Base-by-base conservation (phyloP, 768 basidiomycete genomes). In the Collybia sordida region DNA sequence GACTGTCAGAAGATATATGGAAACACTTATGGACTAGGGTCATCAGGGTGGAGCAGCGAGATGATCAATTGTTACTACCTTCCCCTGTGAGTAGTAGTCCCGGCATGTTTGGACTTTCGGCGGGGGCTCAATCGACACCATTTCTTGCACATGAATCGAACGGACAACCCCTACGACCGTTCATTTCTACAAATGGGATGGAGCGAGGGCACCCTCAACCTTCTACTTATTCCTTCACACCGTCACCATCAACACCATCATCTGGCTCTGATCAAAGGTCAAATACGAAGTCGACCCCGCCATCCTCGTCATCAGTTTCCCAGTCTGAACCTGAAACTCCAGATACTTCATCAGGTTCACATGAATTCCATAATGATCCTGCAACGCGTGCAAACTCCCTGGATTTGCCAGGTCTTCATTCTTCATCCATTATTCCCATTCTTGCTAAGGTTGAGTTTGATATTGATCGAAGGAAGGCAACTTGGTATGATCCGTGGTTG, bases 371-470 rank as follows among this genome's bases (percentile, higher is more conserved):
- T 48, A 58, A 64, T 47, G 64, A 66, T 51, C 58, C 66, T 18
- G 75, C 67, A 3, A 53, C 64, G 23, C 71, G 71, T 41, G 74
- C 73, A 14, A 72, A 76, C 42, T 77, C 78, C 19, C 70, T 89
- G 49, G 77, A 84, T 46, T 75, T 90, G 8, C 85, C 88, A 4
- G 89, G 88, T 6, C 73, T 90, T 35, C 64, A 67, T 49, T 82
- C 84, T 5, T 66, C 80, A 41, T 80, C 85, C 21, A 68, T 90
- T 19, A 83, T 92, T 46, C 90, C 89, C 4, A 85, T 97, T 49
- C 78, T 98, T 23, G 95, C 93, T 42, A 95, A 95, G 66, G 83
- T 98, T 11, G 94, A 98, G 65, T 97, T 98, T 59, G 93, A 97
- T 64, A 86, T 98, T 58, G 95, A 97, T 66, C 74, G 75, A 34